These are phyloP conservation scores for Russula ochroleuca DNA, from an alignment of 768 basidiomycete genomes.

Conservation along the genomic window DNA sequence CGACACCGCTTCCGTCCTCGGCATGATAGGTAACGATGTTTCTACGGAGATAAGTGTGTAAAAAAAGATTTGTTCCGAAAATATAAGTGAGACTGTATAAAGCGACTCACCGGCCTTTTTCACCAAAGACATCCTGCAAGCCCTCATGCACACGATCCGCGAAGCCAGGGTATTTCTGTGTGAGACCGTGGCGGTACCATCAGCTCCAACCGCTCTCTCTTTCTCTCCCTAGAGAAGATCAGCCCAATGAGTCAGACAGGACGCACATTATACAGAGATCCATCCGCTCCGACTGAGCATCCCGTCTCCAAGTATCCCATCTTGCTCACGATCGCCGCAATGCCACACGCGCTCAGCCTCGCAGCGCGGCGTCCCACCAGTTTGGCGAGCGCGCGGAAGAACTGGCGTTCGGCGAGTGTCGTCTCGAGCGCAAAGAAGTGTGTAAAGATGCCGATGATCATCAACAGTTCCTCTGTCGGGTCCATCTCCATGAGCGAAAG, in stretches of 20 bases:
- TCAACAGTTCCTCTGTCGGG: conserved; percentile 92
- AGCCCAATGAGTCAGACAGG: background rate
- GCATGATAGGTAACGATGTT: conserved; percentile 79
- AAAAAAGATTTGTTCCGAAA: background rate
- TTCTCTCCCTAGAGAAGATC: background rate
- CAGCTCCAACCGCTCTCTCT: background rate
- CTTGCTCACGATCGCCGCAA: conserved; percentile 93
- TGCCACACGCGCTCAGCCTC: conserved; percentile 88
- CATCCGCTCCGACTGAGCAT: conserved; percentile 87
- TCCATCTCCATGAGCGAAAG: conserved; percentile 97
- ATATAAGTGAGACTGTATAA: background rate
- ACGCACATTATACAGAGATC: conserved; percentile 89
- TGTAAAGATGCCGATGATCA: conserved; percentile 94
- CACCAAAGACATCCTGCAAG: conserved; percentile 90
- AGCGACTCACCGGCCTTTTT: conserved; percentile 76
- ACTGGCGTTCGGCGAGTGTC: conserved; percentile 92
- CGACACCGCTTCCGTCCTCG: conserved; percentile 91
- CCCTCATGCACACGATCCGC: conserved; percentile 91
- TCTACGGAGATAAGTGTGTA: conserved; percentile 33
- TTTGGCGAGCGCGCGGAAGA: conserved; percentile 91
- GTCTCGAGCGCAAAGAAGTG: conserved; percentile 98
- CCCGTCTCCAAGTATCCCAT: conserved; percentile 91
- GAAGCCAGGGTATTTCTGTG: conserved; percentile 91
- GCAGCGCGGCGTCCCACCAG: conserved; percentile 89
- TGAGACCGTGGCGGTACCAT: background rate